Conservation (phyloP, 805 yeast species). For the Monosporozyma siamensis region DNA sequence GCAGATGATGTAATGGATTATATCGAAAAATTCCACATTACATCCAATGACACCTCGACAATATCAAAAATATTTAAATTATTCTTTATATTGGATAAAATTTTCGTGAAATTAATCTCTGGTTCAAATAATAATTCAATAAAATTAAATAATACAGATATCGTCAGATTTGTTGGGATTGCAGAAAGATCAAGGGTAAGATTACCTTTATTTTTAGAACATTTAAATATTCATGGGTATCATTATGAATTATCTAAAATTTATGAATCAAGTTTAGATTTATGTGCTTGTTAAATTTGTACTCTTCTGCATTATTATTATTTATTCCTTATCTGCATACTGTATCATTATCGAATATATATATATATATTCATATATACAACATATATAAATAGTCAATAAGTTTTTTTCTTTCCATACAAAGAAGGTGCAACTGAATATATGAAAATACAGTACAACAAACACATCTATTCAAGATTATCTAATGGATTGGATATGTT, state of each 20-base stretch:
- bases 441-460: too few species aligned
- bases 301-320: background rate
- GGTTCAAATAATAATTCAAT: slow-evolving; percentile 29
- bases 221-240: slow-evolving; percentile 32
- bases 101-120: slow-evolving; percentile 33
- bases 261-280: slow-evolving; percentile 36
- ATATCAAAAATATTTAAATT: slow-evolving; percentile 32
- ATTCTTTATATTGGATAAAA: slow-evolving; percentile 33
- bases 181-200: slow-evolving; percentile 43
- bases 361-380: too few species aligned
- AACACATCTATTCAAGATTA: slow-evolving; percentile 1
- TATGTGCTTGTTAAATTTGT: slow-evolving; percentile 12
- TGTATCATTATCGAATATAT: background rate
- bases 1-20: slow-evolving; percentile 63
- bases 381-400: too few species aligned
- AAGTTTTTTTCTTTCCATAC: too few species aligned
- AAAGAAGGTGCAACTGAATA: too few species aligned
- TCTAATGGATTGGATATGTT: slow-evolving; percentile 16
- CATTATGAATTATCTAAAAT: slow-evolving; percentile 38
- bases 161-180: slow-evolving; percentile 42
- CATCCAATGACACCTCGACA: slow-evolving; percentile 17
- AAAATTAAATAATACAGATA: slow-evolving; percentile 40
- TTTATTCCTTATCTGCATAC: too few species aligned
- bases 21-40: slow-evolving; percentile 35
- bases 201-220: slow-evolving; percentile 31